These are phyloP conservation scores for Monosporascus sp. DNA, from an alignment of 2,329 filamentous ascomycete species.

Conservation along the genomic window DNA sequence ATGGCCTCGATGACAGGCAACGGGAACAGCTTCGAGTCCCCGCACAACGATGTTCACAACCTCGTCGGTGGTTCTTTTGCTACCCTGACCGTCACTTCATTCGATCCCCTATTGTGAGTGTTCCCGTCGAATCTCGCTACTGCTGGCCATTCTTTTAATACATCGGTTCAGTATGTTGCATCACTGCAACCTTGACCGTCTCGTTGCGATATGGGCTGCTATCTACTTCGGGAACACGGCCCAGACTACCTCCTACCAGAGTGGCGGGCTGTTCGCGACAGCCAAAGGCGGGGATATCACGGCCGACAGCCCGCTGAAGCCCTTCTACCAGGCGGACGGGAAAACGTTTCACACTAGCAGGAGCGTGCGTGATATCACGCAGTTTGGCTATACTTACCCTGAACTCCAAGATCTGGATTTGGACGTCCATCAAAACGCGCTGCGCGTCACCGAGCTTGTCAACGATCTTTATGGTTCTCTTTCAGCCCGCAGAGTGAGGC, in stretches of 20 bases:
- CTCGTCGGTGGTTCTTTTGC: conserved; percentile 29
- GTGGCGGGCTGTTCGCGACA: conserved; percentile 35
- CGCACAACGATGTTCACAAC: conserved; percentile 40
- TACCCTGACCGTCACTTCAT: conserved; percentile 35
- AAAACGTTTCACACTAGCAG: conserved; percentile 38
- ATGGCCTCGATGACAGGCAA: conserved; percentile 35
- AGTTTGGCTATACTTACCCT: conserved; percentile 38
- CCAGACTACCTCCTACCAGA: conserved; percentile 21
- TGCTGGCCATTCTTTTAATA: not conserved
- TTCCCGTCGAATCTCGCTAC: not conserved
- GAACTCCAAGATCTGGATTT: conserved; percentile 45
- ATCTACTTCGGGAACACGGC: conserved; percentile 30
- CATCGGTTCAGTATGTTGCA: conserved; percentile 38
- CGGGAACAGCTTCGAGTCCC: conserved; percentile 38
- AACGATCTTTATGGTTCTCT: conserved; percentile 42
- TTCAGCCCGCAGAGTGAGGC: not conserved
- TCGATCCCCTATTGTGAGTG: conserved; percentile 43
- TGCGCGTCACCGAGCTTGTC: conserved; percentile 58
- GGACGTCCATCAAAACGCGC: conserved; percentile 50
- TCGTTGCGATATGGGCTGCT: conserved; percentile 48
- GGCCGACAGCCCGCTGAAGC: conserved; percentile 42
- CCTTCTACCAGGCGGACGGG: conserved; percentile 40
- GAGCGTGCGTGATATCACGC: conserved; percentile 22
- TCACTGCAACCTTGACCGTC: conserved; percentile 55
- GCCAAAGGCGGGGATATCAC: conserved; percentile 34